Base-by-base conservation (phyloP, 768 basidiomycete genomes). In the Xerocomus potaroensis region DNA sequence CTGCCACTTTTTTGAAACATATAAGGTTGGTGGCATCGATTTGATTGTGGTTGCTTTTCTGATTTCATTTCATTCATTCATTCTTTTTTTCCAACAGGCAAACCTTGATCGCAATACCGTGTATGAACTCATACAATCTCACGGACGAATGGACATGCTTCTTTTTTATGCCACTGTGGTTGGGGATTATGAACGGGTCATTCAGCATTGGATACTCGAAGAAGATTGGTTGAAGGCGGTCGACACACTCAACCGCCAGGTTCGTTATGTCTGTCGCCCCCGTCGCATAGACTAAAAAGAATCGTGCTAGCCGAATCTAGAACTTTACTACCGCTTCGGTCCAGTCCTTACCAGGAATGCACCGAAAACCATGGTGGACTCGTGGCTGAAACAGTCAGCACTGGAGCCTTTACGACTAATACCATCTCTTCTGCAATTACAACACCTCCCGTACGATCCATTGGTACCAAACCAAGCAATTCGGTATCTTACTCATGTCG, bases 211-310 rank as follows among this genome's bases (percentile, higher is more conserved):
- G 86, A 74, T 98, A 32, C 72, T 89, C 45, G 90, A 96, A 64
- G 93, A 95, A 63, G 78, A 91, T 48, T 98, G 95, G 95, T 51
- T 73, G 15, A 88, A 91, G 58, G 94, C 91, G 0, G 86, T 98
- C 45, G 87, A 91, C 47, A 76, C 85, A n/a, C 79, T 97, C 50
- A 94, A 81, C 59, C 79, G 91, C 38, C 93, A 96, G 80, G 91
- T 90, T 41, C 24, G 49, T 54, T 38, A n/a, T 19, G 43, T 24
- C 15, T 33, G 16, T 47, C 29, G 33, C 31, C 31, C 24, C 43
- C 27, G 37, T 22, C 27, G 47, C 16, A 37, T 32, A 15, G 14
- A 41, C 29, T 41, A 29, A 30, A 24, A 19, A 19, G 40, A 29
- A 49, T 57, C 41, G 38, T 34, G 33, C 23, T 59, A 98, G 90